These are phyloP conservation scores for Colletotrichum magnum DNA, from an alignment of 2,329 filamentous ascomycete genomes.

Conservation along the genomic window DNA sequence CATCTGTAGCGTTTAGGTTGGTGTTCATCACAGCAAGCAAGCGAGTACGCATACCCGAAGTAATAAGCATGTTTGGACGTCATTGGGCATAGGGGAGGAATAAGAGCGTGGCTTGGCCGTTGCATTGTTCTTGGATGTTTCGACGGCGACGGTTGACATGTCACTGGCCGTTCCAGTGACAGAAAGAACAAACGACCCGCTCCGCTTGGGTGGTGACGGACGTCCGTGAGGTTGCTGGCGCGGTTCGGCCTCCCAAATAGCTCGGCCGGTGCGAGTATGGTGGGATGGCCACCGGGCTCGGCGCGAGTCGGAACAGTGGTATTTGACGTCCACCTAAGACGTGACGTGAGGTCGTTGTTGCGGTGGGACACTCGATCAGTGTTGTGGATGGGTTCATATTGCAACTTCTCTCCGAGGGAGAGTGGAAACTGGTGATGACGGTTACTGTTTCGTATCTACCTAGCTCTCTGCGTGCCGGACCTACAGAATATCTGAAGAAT, in stretches of 20 bases:
- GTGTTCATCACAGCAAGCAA: neutral
- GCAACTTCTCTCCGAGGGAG: too few species aligned
- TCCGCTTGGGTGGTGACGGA: conserved; percentile 31
- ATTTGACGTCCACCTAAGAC: neutral
- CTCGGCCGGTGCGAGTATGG: conserved; percentile 23
- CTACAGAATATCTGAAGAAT: too few species aligned
- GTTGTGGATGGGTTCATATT: too few species aligned
- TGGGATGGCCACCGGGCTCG: neutral
- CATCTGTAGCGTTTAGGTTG: too few species aligned
- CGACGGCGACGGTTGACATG: too few species aligned
- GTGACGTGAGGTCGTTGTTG: neutral
- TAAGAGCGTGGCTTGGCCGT: neutral
- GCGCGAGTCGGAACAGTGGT: conserved; percentile 1
- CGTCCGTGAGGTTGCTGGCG: conserved; percentile 18
- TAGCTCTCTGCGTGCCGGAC: too few species aligned
- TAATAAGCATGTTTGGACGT: too few species aligned
- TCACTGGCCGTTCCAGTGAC: too few species aligned
- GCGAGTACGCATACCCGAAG: neutral
- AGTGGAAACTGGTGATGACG: too few species aligned
- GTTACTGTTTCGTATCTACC: too few species aligned
- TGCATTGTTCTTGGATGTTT: conserved; percentile 3
- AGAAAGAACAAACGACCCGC: neutral
- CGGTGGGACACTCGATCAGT: too few species aligned
- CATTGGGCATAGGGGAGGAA: neutral
- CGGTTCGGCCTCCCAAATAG: conserved; percentile 16